These are phyloP conservation scores for Penicillium canescens DNA, from an alignment of 495 filamentous ascomycete species.

Conservation along the genomic window DNA sequence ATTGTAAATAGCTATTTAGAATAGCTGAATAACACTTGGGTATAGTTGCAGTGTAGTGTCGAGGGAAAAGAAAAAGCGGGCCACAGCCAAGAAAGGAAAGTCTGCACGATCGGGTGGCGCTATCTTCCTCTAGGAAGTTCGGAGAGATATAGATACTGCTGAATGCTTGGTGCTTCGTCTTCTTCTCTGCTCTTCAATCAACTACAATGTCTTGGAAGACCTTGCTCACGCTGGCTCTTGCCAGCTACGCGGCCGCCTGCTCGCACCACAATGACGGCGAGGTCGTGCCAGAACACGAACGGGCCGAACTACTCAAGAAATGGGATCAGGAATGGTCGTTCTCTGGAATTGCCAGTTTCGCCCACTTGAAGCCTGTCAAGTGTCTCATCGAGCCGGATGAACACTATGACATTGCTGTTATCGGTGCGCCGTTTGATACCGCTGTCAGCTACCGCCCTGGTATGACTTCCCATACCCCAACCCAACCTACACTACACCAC, in stretches of 20 bases:
- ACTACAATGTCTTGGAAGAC: constrained; percentile 27
- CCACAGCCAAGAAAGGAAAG: constrained; percentile 44
- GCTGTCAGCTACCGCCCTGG: constrained; percentile 78
- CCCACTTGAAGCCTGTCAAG: constrained; percentile 71
- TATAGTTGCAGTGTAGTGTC: constrained; percentile 6
- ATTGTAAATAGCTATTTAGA: constrained; percentile 25
- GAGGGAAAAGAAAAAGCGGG: constrained; percentile 13
- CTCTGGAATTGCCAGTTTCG: constrained; percentile 77
- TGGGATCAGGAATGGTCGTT: constrained; percentile 70
- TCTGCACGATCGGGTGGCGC: constrained; percentile 39
- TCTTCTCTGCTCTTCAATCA: constrained; percentile 11
- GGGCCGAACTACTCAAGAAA: constrained; percentile 50
- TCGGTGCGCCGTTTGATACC: constrained; percentile 85
- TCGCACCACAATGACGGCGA: constrained; percentile 42
- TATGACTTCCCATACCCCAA: constrained; percentile 24
- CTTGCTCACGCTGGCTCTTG: constrained; percentile 38
- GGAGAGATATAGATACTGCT: constrained; percentile 4
- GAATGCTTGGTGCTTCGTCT: constrained; percentile 17
- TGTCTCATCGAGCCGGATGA: constrained; percentile 69
- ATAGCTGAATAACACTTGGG: neutral
- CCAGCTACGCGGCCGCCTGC: constrained; percentile 35
- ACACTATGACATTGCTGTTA: constrained; percentile 74
- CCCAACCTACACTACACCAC: neutral
- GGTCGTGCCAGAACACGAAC: constrained; percentile 39
- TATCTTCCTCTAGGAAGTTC: constrained; percentile 19